Conservation (phyloP, 2,329 filamentous ascomycete species). For the Xylariomycetidae sp. region DNA sequence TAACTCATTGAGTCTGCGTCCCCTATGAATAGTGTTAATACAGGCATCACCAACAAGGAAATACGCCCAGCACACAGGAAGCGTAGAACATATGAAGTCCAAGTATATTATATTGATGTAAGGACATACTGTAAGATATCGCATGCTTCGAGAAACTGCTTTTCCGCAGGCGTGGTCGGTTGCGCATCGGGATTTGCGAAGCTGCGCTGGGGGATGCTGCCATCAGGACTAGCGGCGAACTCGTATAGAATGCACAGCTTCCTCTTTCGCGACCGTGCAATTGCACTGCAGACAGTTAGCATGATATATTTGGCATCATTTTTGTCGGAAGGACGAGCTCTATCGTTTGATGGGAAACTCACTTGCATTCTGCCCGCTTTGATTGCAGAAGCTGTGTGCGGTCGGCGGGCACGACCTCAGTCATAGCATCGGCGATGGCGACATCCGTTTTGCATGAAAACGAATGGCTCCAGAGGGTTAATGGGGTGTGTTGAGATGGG, state of each 20-base stretch:
- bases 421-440: slow-evolving; percentile 65
- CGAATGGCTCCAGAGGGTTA: slow-evolving; percentile 42
- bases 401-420: slow-evolving; percentile 64
- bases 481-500: slow-evolving; percentile 29
- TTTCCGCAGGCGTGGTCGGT: slow-evolving; percentile 46
- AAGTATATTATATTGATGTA: slow-evolving; percentile 17
- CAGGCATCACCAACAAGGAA: too few species aligned
- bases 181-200: slow-evolving; percentile 54
- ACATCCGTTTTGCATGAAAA: slow-evolving; percentile 66
- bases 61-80: too few species aligned
- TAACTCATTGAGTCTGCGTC: slow-evolving; percentile 45
- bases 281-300: slow-evolving; percentile 53
- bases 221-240: slow-evolving; percentile 66
- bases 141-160: slow-evolving; percentile 50
- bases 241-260: slow-evolving; percentile 85
- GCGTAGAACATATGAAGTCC: too few species aligned
- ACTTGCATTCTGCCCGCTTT: slow-evolving; percentile 61
- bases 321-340: slow-evolving; percentile 46
- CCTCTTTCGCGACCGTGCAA: slow-evolving; percentile 80
- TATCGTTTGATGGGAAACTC: slow-evolving; percentile 38
- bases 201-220: slow-evolving; percentile 55
- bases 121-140: slow-evolving; percentile 58
- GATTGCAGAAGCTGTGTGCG: slow-evolving; percentile 62
- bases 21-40: slow-evolving; percentile 30
- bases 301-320: slow-evolving; percentile 39